Evolutionary conservation across 345 rosid species (phyloP), one percentile per base, ranked within the genome.

Genomic region (Turnera subulata): DNA sequence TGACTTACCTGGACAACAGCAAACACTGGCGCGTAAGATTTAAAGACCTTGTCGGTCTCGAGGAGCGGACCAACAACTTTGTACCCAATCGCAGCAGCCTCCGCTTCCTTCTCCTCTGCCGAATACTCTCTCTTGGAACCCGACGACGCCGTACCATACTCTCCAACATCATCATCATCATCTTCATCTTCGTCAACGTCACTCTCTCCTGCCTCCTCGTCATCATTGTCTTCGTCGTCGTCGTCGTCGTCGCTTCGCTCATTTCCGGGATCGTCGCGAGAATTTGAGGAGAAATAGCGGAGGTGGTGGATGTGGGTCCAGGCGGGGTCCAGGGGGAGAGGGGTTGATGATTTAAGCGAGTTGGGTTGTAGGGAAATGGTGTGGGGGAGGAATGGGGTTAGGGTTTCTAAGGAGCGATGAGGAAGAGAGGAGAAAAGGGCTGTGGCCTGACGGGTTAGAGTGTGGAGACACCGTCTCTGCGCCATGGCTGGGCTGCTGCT

Each of bases 51-150:
- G 21, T 94, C 93, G 22, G 80, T 61, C 17, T 55, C 44, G 67
- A 64, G 67, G 19, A 94, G 82, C 20, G 86, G 89, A 6, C 91
- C 97, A 29, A 78, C 46, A 40, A 88, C 95, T 51, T 76, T 77
- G 66, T 94, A 94, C 22, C 99, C 99, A 7, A 94, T 85, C 32
- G 75, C 91, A 1, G 84, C 84, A 21, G 96, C 97, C 73, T 78
- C 96, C 10, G 69, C 83, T 50, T 77, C 88, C 74, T 66, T 84
- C 88, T 88, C 96, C 73, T 80, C 84, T 22, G 76, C 58, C 42
- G 95, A 46, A 53, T 82, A 86, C 42, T 79, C 83, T 61, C 89
- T 78, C 42, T 46, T 68, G 59, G 61, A 57, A 32, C 2, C 38
- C 7, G 45, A 29, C 15, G 57, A 25, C 13, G n/a, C 43, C 14